Conservation (phyloP, 2,329 filamentous ascomycete species). For the Huntiella omanensis region DNA sequence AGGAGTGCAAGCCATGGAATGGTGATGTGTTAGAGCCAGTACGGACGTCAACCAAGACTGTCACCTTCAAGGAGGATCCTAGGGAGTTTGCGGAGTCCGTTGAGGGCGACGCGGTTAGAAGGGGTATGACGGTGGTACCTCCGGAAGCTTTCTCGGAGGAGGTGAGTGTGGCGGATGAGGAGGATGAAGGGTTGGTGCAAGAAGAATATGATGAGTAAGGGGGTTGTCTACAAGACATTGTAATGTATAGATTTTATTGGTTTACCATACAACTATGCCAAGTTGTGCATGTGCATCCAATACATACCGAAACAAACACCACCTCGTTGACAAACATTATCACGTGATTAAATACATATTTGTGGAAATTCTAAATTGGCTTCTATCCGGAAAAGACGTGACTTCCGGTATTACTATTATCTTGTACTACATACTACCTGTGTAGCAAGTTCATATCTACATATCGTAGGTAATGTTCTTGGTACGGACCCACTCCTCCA, state of each 20-base stretch:
- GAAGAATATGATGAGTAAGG: too few species aligned
- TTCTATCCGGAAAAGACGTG: background rate
- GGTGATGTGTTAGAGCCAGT: slow-evolving; percentile 62
- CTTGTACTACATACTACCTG: background rate
- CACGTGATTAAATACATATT: background rate
- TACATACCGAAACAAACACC: too few species aligned
- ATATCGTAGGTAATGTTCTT: slow-evolving; percentile 38
- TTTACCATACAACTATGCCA: too few species aligned
- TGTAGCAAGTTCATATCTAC: background rate
- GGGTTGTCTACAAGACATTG: too few species aligned
- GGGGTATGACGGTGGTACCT: background rate
- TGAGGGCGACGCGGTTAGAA: background rate
- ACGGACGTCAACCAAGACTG: slow-evolving; percentile 31
- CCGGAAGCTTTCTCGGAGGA: background rate
- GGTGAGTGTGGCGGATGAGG: background rate
- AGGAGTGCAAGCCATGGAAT: slow-evolving; percentile 75
- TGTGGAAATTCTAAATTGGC: background rate
- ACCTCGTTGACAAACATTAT: too few species aligned
- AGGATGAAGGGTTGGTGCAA: slow-evolving; percentile 1
- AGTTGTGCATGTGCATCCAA: too few species aligned
- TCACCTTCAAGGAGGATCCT: slow-evolving; percentile 42
- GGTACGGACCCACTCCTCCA: slow-evolving; percentile 42
- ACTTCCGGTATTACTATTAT: slow-evolving; percentile 4
- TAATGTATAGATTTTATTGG: too few species aligned
- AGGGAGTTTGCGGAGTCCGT: slow-evolving; percentile 13